A percentile compares a stretch with the other conserved stretches of the same genome.
These are phyloP conservation scores for Aschersonia sp. DNA, from an alignment of 2,329 filamentous ascomycete species.

Conservation along the genomic window DNA sequence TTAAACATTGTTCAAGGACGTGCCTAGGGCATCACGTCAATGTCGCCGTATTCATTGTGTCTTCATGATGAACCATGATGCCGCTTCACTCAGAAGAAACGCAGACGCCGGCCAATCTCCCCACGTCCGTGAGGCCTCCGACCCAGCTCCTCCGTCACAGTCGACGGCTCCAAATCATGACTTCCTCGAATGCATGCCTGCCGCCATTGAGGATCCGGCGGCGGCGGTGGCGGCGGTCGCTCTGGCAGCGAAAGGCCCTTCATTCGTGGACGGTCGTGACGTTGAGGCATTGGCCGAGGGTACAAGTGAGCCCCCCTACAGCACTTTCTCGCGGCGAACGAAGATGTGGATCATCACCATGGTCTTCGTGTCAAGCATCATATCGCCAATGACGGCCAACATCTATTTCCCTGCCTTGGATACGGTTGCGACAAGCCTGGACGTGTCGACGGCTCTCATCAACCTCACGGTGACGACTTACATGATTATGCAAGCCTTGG, in stretches of 20 bases:
- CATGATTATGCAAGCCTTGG: conserved; percentile 48
- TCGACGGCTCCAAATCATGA: not conserved
- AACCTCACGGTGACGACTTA: conserved; percentile 43
- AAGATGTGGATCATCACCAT: conserved; percentile 39
- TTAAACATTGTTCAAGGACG: too few species aligned
- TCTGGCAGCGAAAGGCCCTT: not conserved
- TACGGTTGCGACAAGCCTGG: conserved; percentile 22
- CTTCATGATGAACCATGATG: conserved; percentile 1
- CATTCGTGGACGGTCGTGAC: conserved; percentile 1
- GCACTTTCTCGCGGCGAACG: conserved; percentile 16
- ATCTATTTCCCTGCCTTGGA: conserved; percentile 34
- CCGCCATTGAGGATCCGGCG: not conserved
- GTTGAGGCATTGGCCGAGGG: conserved; percentile 9
- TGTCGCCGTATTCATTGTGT: not conserved
- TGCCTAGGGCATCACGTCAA: not conserved
- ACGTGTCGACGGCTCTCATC: conserved; percentile 23
- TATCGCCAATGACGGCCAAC: conserved; percentile 45
- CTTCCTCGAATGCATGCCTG: not conserved
- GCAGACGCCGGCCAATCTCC: not conserved
- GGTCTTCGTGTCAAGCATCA: conserved; percentile 36
- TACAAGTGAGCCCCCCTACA: conserved; percentile 12
- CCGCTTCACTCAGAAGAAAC: not conserved
- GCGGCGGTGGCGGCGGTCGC: not conserved
- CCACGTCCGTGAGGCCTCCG: not conserved
- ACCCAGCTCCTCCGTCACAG: not conserved